phyloP scores from a whole-genome alignment of 2,329 filamentous ascomycete genomes.

The Microdochium trichocladiopsis region DNA sequence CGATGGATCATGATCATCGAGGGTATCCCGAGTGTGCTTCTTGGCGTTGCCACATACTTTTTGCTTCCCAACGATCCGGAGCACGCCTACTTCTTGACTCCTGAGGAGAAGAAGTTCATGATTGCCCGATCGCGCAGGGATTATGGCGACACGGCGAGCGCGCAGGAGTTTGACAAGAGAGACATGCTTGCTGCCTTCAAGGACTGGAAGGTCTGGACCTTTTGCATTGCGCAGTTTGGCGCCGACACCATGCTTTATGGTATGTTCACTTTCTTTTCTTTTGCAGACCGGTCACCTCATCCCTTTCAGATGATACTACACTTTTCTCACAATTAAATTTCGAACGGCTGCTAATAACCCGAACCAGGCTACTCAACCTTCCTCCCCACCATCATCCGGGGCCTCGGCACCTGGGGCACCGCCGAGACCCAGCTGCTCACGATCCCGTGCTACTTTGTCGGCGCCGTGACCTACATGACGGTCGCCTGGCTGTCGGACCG shows the following conservation, averaged over 20 bases:
- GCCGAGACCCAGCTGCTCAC: conserved; percentile 69
- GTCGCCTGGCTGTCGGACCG: conserved; percentile 62
- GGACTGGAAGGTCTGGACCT: conserved; percentile 72
- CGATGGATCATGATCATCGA: conserved; percentile 62
- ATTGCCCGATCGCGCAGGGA: conserved; percentile 22
- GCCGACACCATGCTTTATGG: conserved; percentile 70
- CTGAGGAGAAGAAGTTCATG: conserved; percentile 51
- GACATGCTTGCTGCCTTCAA: conserved; percentile 61
- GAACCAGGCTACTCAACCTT: conserved; percentile 65
- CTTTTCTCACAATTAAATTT: too few relatives aligned
- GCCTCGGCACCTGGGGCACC: conserved; percentile 54
- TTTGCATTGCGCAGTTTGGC: conserved; percentile 64
- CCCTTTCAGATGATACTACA: too few relatives aligned
- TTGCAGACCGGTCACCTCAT: not conserved
- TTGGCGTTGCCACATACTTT: conserved; percentile 50
- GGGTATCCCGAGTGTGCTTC: conserved; percentile 36
- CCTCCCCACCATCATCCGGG: conserved; percentile 70
- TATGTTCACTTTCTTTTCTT: conserved; percentile 9
- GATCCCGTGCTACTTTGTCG: conserved; percentile 70
- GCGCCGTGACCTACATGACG: conserved; percentile 61
- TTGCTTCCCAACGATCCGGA: conserved; percentile 53
- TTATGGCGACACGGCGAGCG: conserved; percentile 40
- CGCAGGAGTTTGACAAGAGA: conserved; percentile 39
- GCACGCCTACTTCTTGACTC: conserved; percentile 52
- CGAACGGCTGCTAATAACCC: too few relatives aligned